phyloP scores from a whole-genome alignment of 2,329 filamentous ascomycete genomes.

The Fusarium napiforme region DNA sequence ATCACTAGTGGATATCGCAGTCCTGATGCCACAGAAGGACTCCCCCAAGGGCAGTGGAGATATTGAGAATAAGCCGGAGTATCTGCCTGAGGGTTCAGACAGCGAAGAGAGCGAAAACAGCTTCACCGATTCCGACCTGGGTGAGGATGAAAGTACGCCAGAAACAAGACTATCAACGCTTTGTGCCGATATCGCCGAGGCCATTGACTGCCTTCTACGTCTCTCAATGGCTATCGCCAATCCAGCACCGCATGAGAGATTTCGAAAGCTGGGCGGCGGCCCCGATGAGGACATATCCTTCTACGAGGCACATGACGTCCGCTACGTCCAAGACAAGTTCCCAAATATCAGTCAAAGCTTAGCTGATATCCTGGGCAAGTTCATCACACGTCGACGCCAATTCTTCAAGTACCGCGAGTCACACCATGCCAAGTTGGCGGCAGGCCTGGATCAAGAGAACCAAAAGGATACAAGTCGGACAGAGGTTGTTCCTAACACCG shows the following conservation, averaged over 20 bases:
- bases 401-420: constrained; percentile 52
- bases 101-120: too few species aligned
- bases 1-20: background rate
- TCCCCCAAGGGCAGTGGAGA: accelerated
- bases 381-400: constrained; percentile 49
- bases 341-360: constrained; percentile 26
- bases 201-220: constrained; percentile 48
- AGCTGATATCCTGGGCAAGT: constrained; percentile 44
- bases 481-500: constrained; percentile 18
- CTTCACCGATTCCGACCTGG: background rate
- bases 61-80: accelerated
- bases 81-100: too few species aligned
- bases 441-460: background rate
- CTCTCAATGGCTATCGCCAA: constrained; percentile 52
- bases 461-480: constrained; percentile 8
- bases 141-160: accelerated
- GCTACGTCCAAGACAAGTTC: constrained; percentile 49
- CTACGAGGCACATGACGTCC: constrained; percentile 44
- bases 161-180: constrained; percentile 2
- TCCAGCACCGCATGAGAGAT: constrained; percentile 51
- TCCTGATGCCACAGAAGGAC: accelerated
- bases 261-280: constrained; percentile 19
- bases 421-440: constrained; percentile 48
- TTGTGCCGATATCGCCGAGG: constrained; percentile 34
- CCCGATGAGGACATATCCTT: constrained; percentile 30